Evolutionary conservation across 495 filamentous ascomycete genomes (phyloP).

Genomic region (Pseudoneurospora amorphoporcata): DNA sequence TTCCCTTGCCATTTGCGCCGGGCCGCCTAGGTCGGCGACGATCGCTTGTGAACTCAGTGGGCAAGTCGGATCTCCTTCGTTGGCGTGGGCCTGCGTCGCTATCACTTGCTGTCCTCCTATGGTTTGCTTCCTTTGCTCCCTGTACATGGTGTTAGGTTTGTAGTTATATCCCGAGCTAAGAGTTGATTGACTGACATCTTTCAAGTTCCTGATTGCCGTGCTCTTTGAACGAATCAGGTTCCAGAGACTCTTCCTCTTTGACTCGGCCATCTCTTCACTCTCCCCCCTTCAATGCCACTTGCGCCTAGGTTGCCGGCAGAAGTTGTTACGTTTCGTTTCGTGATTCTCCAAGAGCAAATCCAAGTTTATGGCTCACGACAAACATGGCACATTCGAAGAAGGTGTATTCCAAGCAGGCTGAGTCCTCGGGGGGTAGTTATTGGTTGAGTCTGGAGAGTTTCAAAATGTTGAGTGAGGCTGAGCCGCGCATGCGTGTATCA

Average conservation of each 20-base stretch:
- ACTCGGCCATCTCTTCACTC: neutral
- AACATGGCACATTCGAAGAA: neutral
- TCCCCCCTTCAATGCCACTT: neutral
- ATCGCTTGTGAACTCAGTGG: constrained; percentile 3
- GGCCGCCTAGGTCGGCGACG: constrained; percentile 33
- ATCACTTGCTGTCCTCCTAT: constrained; percentile 5
- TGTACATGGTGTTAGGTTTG: constrained; percentile 1
- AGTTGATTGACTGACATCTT: constrained; percentile 1
- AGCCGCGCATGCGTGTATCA: neutral
- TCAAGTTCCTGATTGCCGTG: constrained; percentile 5
- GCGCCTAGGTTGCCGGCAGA: neutral
- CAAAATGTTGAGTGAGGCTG: neutral
- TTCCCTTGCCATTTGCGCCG: constrained; percentile 31
- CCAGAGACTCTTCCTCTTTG: constrained; percentile 14
- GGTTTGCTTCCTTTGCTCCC: constrained; percentile 4
- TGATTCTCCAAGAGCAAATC: neutral
- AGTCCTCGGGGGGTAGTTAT: neutral
- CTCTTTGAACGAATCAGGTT: constrained; percentile 10
- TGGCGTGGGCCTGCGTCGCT: constrained; percentile 1
- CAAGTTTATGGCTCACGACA: neutral
- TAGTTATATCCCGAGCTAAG: neutral
- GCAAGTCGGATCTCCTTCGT: constrained; percentile 4
- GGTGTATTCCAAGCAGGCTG: neutral
- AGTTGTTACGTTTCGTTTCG: neutral
- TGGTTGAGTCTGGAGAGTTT: neutral